Conservation (phyloP, 345 rosid genomes). For the Turnera subulata region DNA sequence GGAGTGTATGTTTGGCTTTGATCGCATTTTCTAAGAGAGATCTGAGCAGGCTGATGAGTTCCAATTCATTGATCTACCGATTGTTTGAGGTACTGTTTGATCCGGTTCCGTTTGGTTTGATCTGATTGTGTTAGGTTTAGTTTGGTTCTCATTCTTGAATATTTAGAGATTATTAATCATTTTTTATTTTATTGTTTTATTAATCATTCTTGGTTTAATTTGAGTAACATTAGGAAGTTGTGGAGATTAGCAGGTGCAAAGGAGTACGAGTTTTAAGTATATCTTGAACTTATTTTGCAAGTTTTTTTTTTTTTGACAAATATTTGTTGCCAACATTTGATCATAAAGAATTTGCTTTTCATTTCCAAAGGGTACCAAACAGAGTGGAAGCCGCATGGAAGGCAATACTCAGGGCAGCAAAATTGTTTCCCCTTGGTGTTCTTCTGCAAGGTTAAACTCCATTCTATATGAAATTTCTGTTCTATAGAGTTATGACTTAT, state of each 20-base stretch:
- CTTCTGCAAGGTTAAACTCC: conserved; percentile 40
- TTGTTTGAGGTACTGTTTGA: conserved; percentile 44
- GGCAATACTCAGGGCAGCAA: conserved; percentile 31
- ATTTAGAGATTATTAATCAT: no score
- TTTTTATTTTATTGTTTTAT: neutral
- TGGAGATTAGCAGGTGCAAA: neutral
- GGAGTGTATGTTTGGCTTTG: conserved; percentile 55
- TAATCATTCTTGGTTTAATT: no score
- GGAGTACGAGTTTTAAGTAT: neutral
- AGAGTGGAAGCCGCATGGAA: conserved; percentile 33
- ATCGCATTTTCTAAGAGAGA: conserved; percentile 54
- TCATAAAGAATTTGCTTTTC: no score
- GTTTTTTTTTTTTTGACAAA: no score
- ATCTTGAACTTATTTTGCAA: no score
- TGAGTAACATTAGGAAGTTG: neutral
- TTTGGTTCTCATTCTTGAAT: neutral
- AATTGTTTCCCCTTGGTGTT: conserved; percentile 39
- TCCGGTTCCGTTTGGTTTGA: neutral
- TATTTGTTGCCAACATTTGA: no score
- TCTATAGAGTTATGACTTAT: no score
- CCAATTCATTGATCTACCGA: conserved; percentile 64
- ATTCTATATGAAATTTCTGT: no score
- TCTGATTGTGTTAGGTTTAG: neutral
- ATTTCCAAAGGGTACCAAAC: conserved; percentile 36
- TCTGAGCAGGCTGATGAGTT: conserved; percentile 60